Base-by-base conservation (phyloP, 169 alveolate genomes). In the Cryptosporidium ryanae region DNA sequence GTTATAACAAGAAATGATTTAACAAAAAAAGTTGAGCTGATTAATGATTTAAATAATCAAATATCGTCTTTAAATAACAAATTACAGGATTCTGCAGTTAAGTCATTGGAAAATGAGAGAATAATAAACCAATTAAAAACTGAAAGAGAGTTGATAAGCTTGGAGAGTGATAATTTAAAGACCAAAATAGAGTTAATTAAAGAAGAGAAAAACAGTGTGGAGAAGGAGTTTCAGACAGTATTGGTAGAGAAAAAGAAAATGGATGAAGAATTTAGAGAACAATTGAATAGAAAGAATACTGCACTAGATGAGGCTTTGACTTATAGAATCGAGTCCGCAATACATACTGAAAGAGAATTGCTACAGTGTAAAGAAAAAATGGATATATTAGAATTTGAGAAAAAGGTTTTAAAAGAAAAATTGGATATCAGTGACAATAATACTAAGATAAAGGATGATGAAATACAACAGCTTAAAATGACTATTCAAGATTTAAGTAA, bases 281-380 rank as follows among this genome's bases (percentile, higher is more conserved):
- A 64, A 55, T 29, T 68, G 23, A 68, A 32, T 61, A 61, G 5
- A 65, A 76, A 55, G 21, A 55, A 76, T 38, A 23, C 71, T n/a
- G 63, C 57, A 38, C 12, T 76, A 32, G 71, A 76, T 32, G 87
- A 76, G n/a, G 68, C 64, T 25, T 27, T 61, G 15, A 76, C 87
- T n/a, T 76, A 76, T 18, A 32, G 87, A 43, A 76, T 76, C 18
- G 87, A 76, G 13, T 59, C 87, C 5, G 87, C 76, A 23, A 17
- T 76, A 38, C 2, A 52, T 38, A 65, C 64, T 31, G 87, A 76
- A 49, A 76, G 87, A 15, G 87, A 76, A 10, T 23, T 76, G 15
- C 23, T n/a, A 34, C 87, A 76, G 38, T 65, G 38, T 13, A 76
- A 76, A 21, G 87, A 76, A 46, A 76, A 76, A 48, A 34, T 43